Evolutionary conservation across 148 eudicot genomes (phyloP).

Genomic region (Bassia scoparia): DNA sequence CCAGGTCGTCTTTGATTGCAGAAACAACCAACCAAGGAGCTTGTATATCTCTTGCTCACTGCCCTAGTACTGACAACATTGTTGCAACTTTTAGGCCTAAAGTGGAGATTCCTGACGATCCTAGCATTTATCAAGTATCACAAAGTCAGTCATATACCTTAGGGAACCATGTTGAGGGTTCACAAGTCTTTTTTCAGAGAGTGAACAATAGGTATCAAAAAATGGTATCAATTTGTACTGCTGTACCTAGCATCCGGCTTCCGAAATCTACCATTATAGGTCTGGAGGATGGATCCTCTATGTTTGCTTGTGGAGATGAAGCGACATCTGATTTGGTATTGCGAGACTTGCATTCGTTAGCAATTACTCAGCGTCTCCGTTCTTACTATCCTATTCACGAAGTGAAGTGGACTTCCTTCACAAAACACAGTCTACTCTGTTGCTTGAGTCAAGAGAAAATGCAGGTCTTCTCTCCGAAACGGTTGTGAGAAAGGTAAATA

Average conservation of each 20-base stretch:
- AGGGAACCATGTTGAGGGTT: conserved; percentile 56
- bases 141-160: conserved; percentile 34
- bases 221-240: conserved; percentile 45
- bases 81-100: conserved; percentile 87
- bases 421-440: conserved; percentile 29
- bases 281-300: conserved; percentile 27
- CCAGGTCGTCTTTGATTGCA: conserved; percentile 57
- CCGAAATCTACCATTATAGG: conserved; percentile 64
- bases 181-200: conserved; percentile 51
- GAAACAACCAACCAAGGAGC: conserved; percentile 73
- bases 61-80: conserved; percentile 44
- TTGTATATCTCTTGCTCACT: conserved; percentile 80
- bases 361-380: conserved; percentile 39
- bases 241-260: conserved; percentile 62
- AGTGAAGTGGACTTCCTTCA: conserved; percentile 30
- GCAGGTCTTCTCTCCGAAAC: conserved; percentile 35
- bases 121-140: conserved; percentile 42
- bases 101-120: conserved; percentile 40
- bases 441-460: conserved; percentile 39
- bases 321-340: conserved; percentile 47
- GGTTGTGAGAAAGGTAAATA: conserved; percentile 30
- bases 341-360: conserved; percentile 58
- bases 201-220: conserved; percentile 35
- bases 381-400: conserved; percentile 54
- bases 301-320: conserved; percentile 71